Evolutionary conservation across 768 basidiomycete genomes (phyloP).

Genomic region (Amyloporia xantha): DNA sequence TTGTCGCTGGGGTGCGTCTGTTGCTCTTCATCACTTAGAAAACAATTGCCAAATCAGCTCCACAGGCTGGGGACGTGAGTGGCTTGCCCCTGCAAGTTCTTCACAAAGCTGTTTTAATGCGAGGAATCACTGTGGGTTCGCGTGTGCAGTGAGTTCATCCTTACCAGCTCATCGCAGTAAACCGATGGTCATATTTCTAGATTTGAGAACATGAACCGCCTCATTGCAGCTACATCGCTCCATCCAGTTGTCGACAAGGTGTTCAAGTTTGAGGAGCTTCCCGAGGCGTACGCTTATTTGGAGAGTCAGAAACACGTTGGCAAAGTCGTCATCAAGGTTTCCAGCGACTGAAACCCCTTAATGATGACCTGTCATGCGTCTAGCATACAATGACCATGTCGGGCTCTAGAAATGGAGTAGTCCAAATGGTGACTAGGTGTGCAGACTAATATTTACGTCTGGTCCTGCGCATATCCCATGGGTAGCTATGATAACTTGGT

Average conservation of each 20-base stretch:
- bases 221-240: conserved; percentile 38
- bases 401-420: no score
- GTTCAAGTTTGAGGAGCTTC: conserved; percentile 47
- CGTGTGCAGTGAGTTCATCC: conserved; percentile 39
- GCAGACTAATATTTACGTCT: no score
- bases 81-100: conserved; percentile 10
- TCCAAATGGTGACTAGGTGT: no score
- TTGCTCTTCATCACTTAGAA: conserved; percentile 8
- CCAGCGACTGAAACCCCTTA: conserved; percentile 2
- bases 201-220: conserved; percentile 47
- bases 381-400: no score
- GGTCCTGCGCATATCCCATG: no score
- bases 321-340: conserved; percentile 50
- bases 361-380: no score
- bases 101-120: conserved; percentile 28
- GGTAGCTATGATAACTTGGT: no score
- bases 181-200: no score
- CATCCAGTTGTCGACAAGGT: conserved; percentile 51
- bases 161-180: background rate
- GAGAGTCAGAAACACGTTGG: conserved; percentile 52
- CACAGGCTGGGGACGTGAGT: conserved; percentile 13
- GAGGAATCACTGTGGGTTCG: conserved; percentile 50
- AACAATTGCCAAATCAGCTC: no score
- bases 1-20: conserved; percentile 32
- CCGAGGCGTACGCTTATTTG: conserved; percentile 46